Percentiles rank a stretch among this genome's conserved stretches.
phyloP scores from a whole-genome alignment of 192 early-diverging fungal genomes.

The Coemansia sp. region DNA sequence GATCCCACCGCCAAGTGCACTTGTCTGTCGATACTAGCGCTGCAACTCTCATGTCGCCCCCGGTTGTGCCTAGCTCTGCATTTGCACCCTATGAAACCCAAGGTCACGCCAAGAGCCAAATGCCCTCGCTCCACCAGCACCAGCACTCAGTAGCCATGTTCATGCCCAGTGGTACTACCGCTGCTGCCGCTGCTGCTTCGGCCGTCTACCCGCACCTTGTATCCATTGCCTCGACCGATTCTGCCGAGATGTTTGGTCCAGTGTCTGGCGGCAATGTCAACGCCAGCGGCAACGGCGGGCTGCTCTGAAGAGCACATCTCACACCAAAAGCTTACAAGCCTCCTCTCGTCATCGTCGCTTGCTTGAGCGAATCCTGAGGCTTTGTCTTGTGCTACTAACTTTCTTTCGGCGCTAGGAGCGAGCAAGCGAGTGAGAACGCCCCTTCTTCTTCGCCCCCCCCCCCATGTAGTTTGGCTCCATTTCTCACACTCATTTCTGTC shows the following conservation, averaged over 20 bases:
- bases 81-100: constrained; percentile 14
- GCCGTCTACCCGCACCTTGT: constrained; percentile 2
- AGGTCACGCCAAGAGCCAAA: not conserved
- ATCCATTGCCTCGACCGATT: not conserved
- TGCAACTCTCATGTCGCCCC: constrained; percentile 9
- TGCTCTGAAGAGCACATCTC: constrained; percentile 13
- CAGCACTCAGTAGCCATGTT: constrained; percentile 16
- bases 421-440: not conserved
- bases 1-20: not conserved
- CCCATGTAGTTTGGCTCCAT: not conserved
- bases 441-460: not conserved
- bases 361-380: not conserved
- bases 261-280: not conserved
- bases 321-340: not conserved
- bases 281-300: constrained; percentile 1
- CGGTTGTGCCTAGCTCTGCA: constrained; percentile 4
- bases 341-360: not conserved
- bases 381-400: constrained; percentile 2
- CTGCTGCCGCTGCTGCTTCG: constrained; percentile 2
- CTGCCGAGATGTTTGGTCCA: not conserved
- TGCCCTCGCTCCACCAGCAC: constrained; percentile 4
- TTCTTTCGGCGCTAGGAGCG: not conserved
- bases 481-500: not conserved
- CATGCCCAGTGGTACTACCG: constrained; percentile 11
- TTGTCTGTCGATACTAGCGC: not conserved